These are phyloP conservation scores for Trichoderma asperelloides DNA, from an alignment of 495 filamentous ascomycete species.

Conservation along the genomic window DNA sequence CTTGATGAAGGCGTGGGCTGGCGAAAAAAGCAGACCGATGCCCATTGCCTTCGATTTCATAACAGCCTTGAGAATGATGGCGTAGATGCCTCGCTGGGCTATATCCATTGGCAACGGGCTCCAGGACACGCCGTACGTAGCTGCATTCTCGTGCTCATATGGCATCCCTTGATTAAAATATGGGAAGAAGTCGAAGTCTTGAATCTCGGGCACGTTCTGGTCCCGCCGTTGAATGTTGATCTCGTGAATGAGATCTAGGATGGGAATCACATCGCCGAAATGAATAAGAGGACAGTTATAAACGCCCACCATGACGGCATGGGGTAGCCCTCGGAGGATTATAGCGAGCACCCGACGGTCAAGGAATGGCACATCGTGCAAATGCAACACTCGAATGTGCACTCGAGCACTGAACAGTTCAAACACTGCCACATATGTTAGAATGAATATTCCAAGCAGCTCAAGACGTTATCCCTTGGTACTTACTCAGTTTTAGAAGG, in stretches of 20 bases:
- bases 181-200: slow-evolving; percentile 6
- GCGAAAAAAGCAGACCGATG: not conserved
- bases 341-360: slow-evolving; percentile 7
- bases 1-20: not conserved
- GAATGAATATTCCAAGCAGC: not conserved
- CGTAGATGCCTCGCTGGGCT: slow-evolving; percentile 1
- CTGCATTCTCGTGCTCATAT: not conserved
- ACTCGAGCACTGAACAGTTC: not conserved
- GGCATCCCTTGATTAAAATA: not conserved
- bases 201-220: not conserved
- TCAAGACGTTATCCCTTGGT: not conserved
- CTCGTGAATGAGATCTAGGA: slow-evolving; percentile 8
- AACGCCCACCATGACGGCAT: not conserved
- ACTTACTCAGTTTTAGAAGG: not conserved
- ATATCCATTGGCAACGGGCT: not conserved
- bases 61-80: slow-evolving; percentile 3
- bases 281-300: slow-evolving; percentile 7
- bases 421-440: not conserved
- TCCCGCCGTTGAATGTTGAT: not conserved
- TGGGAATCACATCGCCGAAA: slow-evolving; percentile 5
- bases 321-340: not conserved
- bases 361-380: not conserved
- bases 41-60: not conserved
- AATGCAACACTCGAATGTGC: not conserved
- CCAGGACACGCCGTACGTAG: slow-evolving; percentile 5